A percentile compares a stretch with the other conserved stretches of the same genome.
Conservation (phyloP, 2,329 filamentous ascomycete species). For the Talaromyces sp. region DNA sequence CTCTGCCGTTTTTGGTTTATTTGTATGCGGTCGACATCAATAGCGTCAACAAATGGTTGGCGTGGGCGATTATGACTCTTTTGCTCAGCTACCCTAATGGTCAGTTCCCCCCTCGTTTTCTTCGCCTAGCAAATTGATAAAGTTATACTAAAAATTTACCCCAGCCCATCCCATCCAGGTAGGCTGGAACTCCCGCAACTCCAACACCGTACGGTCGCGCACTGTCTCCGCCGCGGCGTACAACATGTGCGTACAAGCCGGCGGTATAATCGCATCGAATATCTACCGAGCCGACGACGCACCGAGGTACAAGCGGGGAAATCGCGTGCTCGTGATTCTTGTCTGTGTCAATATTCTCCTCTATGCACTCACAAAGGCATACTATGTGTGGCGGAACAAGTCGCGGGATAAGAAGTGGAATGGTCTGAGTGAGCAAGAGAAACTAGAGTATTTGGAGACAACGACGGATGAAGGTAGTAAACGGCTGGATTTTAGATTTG, state of each 20-base stretch:
- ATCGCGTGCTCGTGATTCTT: constrained; percentile 46
- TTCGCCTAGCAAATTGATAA: background rate
- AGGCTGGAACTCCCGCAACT: constrained; percentile 34
- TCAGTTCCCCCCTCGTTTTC: constrained; percentile 4
- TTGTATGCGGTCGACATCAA: constrained; percentile 42
- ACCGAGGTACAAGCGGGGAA: constrained; percentile 48
- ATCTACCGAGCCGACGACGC: constrained; percentile 38
- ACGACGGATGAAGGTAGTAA: constrained; percentile 51
- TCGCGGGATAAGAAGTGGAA: constrained; percentile 39
- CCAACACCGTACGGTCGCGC: constrained; percentile 33
- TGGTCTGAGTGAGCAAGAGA: constrained; percentile 41
- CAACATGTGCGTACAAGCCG: constrained; percentile 1
- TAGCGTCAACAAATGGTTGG: constrained; percentile 46
- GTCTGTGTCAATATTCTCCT: constrained; percentile 43
- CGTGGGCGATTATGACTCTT: constrained; percentile 48
- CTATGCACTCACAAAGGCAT: constrained; percentile 36
- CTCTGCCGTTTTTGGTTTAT: constrained; percentile 48
- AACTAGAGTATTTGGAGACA: constrained; percentile 44
- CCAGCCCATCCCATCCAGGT: constrained; percentile 50
- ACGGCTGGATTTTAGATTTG: constrained; percentile 51
- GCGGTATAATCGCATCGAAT: background rate
- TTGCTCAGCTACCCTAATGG: constrained; percentile 49
- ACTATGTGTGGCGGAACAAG: constrained; percentile 23
- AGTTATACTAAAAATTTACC: constrained; percentile 2
- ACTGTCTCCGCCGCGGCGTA: constrained; percentile 29